phyloP scores from a whole-genome alignment of 2,329 filamentous ascomycete genomes.

The Ophioceras dolichostomum region DNA sequence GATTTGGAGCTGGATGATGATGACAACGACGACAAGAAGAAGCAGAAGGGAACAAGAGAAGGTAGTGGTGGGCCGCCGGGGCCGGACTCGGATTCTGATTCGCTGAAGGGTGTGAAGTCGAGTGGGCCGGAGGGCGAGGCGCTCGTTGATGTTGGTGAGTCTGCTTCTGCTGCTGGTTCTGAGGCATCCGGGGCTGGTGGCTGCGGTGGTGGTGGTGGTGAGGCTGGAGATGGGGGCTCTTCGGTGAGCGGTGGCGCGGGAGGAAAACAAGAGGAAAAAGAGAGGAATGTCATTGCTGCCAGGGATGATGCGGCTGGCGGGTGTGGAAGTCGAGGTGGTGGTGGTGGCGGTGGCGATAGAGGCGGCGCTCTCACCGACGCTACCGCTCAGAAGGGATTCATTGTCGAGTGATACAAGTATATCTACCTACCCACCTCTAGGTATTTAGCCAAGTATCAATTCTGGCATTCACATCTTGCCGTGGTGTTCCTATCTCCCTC shows the following conservation, averaged over 20 bases:
- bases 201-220: too few species aligned
- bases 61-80: too few species aligned
- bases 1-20: slow-evolving; percentile 7
- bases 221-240: too few species aligned
- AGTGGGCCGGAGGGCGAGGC: slow-evolving; percentile 14
- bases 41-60: too few species aligned
- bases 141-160: slow-evolving; percentile 8
- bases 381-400: slow-evolving; percentile 9
- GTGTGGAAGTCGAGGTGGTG: not conserved
- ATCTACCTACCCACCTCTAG: too few species aligned
- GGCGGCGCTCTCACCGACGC: slow-evolving; percentile 3
- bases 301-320: not conserved
- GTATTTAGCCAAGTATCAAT: too few species aligned
- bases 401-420: slow-evolving; percentile 7
- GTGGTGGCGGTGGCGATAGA: too few species aligned
- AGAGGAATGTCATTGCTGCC: not conserved
- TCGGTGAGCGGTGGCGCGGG: too few species aligned
- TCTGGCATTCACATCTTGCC: too few species aligned
- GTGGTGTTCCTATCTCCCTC: too few species aligned
- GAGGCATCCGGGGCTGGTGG: not conserved
- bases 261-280: too few species aligned
- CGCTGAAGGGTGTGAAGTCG: slow-evolving; percentile 15
- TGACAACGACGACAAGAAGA: slow-evolving; percentile 2
- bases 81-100: slow-evolving; percentile 12
- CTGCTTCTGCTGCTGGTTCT: not conserved